Evolutionary conservation across 306 rosid species (phyloP), one percentile per base, ranked within the genome.

Genomic region (Canavalia gladiata): DNA sequence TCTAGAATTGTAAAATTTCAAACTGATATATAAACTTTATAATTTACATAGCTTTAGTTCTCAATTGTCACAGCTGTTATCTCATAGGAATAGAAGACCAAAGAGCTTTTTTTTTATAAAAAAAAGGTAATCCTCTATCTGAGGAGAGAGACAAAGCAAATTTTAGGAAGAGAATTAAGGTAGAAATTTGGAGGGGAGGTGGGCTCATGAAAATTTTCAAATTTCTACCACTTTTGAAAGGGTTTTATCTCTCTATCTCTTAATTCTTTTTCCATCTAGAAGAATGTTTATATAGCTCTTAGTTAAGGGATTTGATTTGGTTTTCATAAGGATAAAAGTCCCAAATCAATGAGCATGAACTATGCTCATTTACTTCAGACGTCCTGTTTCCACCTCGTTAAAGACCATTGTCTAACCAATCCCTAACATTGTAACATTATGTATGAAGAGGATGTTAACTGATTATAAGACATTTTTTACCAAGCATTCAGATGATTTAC

Each of bases 341-440:
- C 35, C 63, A 55, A 63, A 55, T 34, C 29, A 71, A 39, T 59
- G 5, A 64, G 65, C 74, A 50, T 56, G 33, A 37, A 60, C 68
- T 12, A 39, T 10, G 42, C 28, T 30, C 29, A 60, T 72, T 55
- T 76, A 50, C 49, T 41, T 58, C 68, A 10, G 35, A 76, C 39
- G 42, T 55, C 74, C 64, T 0, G 3, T 54, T 71, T 33, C 72
- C 35, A 63, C 10, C 65, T 73, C 46, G 9, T 37, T 56, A 37
- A 28, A 54, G 13, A 46, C 70, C 33, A 46, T 34, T 39, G 57
- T 42, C 10, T 50, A 43, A 75, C 28, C 34, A 8, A 33, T 25
- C 8, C 7, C 31, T 8, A 49, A 58, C 10, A 79, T 33, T 9
- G 30, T 4, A 18, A 57, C 37, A 54, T 3, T 5, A 34, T 12